A percentile compares a stretch with the other conserved stretches of the same genome.
phyloP scores from a whole-genome alignment of 164 flowering plant genomes.

The Magnolia changhungtana region DNA sequence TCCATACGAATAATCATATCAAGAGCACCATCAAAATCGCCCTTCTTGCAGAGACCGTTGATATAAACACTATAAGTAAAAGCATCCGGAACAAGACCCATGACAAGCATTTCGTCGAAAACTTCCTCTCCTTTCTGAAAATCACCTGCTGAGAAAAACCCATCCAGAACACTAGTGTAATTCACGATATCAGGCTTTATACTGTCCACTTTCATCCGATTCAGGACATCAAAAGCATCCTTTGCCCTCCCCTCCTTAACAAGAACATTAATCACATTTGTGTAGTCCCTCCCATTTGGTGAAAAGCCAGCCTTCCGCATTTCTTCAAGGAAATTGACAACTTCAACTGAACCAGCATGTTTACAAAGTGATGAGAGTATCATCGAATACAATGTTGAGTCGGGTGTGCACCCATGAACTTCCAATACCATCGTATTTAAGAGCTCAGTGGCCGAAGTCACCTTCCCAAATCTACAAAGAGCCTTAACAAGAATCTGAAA shows the following conservation, averaged over 20 bases:
- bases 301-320: conserved; percentile 46
- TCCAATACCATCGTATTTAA: conserved; percentile 33
- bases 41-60: conserved; percentile 59
- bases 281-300: conserved; percentile 38
- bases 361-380: conserved; percentile 46
- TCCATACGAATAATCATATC: conserved; percentile 55
- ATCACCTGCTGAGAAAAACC: conserved; percentile 34
- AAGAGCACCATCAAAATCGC: conserved; percentile 42
- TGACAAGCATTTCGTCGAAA: conserved; percentile 77
- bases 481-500: conserved; percentile 43
- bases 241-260: conserved; percentile 37
- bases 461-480: conserved; percentile 55
- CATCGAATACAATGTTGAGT: conserved; percentile 40
- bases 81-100: conserved; percentile 71
- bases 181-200: conserved; percentile 55
- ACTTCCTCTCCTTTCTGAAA: conserved; percentile 49
- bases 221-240: conserved; percentile 51
- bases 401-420: conserved; percentile 41
- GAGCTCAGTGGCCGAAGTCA: conserved; percentile 49
- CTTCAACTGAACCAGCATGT: conserved; percentile 25
- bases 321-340: conserved; percentile 42
- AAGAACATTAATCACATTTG: conserved; percentile 50
- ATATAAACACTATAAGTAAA: conserved; percentile 62
- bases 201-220: conserved; percentile 56
- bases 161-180: conserved; percentile 56